Conservation (phyloP, 768 basidiomycete genomes). For the Lactarius vividus region DNA sequence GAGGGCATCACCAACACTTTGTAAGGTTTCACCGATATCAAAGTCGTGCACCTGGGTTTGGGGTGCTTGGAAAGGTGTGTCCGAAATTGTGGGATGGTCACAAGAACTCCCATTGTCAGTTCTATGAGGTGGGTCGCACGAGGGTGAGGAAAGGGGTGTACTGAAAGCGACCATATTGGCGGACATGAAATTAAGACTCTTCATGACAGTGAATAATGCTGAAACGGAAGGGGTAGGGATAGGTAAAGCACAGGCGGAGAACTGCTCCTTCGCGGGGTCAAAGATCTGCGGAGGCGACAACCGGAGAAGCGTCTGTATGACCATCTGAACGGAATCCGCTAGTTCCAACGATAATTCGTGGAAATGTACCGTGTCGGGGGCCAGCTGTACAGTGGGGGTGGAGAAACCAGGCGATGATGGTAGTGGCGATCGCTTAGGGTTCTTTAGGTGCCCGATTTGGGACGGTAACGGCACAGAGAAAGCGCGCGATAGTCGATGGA, state of each 20-base stretch:
- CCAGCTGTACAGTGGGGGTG: conserved; percentile 29
- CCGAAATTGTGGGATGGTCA: conserved; percentile 10
- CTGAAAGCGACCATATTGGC: conserved; percentile 69
- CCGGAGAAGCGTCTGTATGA: conserved; percentile 88
- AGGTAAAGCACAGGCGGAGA: conserved; percentile 83
- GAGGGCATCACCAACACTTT: conserved; percentile 84
- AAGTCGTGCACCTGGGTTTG: conserved; percentile 50
- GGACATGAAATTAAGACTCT: conserved; percentile 89
- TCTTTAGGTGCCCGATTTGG: conserved; percentile 70
- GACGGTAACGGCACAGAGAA: conserved; percentile 79
- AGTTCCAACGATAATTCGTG: conserved; percentile 80
- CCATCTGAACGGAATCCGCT: conserved; percentile 86
- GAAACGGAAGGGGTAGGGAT: conserved; percentile 87
- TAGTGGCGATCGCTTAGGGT: conserved; percentile 51
- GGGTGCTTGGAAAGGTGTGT: conserved; percentile 18
- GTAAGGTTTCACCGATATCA: conserved; percentile 88
- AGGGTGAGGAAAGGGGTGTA: conserved; percentile 22
- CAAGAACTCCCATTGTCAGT: conserved; percentile 5
- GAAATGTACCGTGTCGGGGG: conserved; percentile 42
- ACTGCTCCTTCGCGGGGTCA: conserved; percentile 91
- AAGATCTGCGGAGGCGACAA: conserved; percentile 87
- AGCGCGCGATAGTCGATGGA: conserved; percentile 67
- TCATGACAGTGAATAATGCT: conserved; percentile 88
- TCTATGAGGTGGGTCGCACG: conserved; percentile 19
- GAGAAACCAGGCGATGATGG: conserved; percentile 28